phyloP scores from a whole-genome alignment of 2,329 filamentous ascomycete species.

The Pezicula carpinea region DNA sequence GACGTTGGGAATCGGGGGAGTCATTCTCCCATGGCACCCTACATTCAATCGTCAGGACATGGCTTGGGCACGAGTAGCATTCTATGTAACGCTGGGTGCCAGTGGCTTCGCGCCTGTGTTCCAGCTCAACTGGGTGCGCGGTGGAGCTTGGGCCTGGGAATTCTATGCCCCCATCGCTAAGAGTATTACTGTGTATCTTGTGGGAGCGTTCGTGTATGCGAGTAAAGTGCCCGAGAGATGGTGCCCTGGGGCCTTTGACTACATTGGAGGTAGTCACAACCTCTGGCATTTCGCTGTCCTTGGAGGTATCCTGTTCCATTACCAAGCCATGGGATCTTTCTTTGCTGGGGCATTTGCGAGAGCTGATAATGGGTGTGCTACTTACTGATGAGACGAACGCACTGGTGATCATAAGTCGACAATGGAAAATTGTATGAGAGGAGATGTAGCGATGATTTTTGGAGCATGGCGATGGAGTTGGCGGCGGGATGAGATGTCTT shows the following conservation, averaged over 20 bases:
- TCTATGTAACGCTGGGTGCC: slow-evolving; percentile 81
- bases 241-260: slow-evolving; percentile 91
- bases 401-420: not conserved
- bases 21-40: slow-evolving; percentile 93
- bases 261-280: slow-evolving; percentile 92
- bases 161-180: slow-evolving; percentile 89
- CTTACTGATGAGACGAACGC: slow-evolving; percentile 12
- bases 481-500: not conserved
- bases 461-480: slow-evolving; percentile 13
- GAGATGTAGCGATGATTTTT: slow-evolving; percentile 1
- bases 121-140: slow-evolving; percentile 75
- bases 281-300: slow-evolving; percentile 95
- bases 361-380: slow-evolving; percentile 37
- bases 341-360: slow-evolving; percentile 74
- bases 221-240: slow-evolving; percentile 90
- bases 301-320: slow-evolving; percentile 95
- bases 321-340: slow-evolving; percentile 91
- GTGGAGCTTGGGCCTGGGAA: slow-evolving; percentile 73
- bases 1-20: slow-evolving; percentile 75
- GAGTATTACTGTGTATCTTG: slow-evolving; percentile 79
- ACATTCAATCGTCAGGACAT: slow-evolving; percentile 90
- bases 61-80: slow-evolving; percentile 87
- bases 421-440: not conserved
- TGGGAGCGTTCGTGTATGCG: slow-evolving; percentile 82
- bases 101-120: slow-evolving; percentile 87